phyloP scores from a whole-genome alignment of 306 rosid genomes.

The Ammopiptanthus mongolicus region DNA sequence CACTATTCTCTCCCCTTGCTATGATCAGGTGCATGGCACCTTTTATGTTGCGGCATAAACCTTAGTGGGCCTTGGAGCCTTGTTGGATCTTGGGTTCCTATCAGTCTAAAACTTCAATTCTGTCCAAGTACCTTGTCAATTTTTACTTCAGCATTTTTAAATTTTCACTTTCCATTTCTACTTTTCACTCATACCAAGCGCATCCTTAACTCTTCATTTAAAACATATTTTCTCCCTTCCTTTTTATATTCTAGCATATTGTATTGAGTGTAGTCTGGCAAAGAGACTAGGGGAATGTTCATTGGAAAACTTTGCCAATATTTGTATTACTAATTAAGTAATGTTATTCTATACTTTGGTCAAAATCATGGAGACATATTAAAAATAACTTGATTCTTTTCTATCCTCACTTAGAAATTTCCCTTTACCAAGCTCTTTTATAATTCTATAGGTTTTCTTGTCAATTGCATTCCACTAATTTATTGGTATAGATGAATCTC shows the following conservation, averaged over 20 bases:
- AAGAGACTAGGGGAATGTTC: neutral
- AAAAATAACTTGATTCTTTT: neutral
- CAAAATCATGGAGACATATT: neutral
- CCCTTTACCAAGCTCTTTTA: no score
- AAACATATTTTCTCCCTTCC: neutral
- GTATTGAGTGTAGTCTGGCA: neutral
- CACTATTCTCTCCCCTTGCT: no score
- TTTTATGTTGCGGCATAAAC: no score
- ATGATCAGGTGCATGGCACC: no score
- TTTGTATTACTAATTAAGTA: neutral
- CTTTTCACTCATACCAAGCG: neutral
- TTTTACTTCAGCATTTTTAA: neutral
- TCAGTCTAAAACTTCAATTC: no score
- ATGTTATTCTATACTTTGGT: neutral
- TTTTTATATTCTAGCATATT: neutral
- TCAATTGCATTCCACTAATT: neutral
- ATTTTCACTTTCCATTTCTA: neutral
- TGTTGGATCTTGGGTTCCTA: no score
- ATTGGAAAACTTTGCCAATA: neutral
- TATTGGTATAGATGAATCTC: neutral
- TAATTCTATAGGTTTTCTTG: constrained; percentile 10
- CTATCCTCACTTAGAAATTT: neutral
- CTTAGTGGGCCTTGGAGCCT: no score
- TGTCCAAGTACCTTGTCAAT: neutral
- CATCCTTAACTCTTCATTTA: neutral